Percentiles rank a stretch among this genome's conserved stretches.
These are phyloP conservation scores for Craspedostauros australis DNA, from an alignment of 108 stramenopile genomes.

Conservation along the genomic window DNA sequence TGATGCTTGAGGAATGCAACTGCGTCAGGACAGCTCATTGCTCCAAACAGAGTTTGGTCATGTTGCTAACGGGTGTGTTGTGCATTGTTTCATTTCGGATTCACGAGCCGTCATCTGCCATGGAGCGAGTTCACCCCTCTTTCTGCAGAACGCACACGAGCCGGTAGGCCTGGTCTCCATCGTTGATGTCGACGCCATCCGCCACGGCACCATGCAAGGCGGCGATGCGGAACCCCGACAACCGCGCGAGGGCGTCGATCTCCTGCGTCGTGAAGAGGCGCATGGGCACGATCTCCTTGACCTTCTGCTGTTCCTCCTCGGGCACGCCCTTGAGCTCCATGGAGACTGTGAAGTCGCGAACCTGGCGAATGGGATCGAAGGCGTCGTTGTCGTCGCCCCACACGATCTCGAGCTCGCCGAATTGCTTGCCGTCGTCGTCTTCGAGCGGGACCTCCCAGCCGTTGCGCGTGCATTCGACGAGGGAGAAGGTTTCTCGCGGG, in stretches of 20 bases:
- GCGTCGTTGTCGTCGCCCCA: slow-evolving; percentile 83
- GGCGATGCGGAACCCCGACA: slow-evolving; percentile 54
- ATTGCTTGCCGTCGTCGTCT: slow-evolving; percentile 47
- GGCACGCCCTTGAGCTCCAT: slow-evolving; percentile 45
- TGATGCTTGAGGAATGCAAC: too few relatives aligned
- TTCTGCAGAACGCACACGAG: slow-evolving; percentile 73
- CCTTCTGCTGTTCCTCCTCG: slow-evolving; percentile 26
- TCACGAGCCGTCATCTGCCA: too few relatives aligned
- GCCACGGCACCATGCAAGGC: slow-evolving; percentile 69
- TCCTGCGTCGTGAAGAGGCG: slow-evolving; percentile 81
- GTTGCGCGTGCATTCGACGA: slow-evolving; percentile 76
- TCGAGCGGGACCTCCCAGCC: slow-evolving; percentile 74
- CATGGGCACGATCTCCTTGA: slow-evolving; percentile 71
- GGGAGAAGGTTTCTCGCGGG: slow-evolving; percentile 72
- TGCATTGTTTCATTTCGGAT: too few relatives aligned
- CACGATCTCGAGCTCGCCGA: slow-evolving; percentile 64
- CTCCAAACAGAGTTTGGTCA: too few relatives aligned
- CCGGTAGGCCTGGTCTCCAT: slow-evolving; percentile 72
- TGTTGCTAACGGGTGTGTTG: too few relatives aligned
- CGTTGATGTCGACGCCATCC: slow-evolving; percentile 59
- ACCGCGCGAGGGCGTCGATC: slow-evolving; percentile 57
- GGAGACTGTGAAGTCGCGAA: slow-evolving; percentile 64
- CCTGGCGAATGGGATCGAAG: slow-evolving; percentile 74
- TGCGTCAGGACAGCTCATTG: too few relatives aligned
- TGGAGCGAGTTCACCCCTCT: neutral